phyloP scores from a whole-genome alignment of 129 eudicot species.

The Tanacetum coccineum region DNA sequence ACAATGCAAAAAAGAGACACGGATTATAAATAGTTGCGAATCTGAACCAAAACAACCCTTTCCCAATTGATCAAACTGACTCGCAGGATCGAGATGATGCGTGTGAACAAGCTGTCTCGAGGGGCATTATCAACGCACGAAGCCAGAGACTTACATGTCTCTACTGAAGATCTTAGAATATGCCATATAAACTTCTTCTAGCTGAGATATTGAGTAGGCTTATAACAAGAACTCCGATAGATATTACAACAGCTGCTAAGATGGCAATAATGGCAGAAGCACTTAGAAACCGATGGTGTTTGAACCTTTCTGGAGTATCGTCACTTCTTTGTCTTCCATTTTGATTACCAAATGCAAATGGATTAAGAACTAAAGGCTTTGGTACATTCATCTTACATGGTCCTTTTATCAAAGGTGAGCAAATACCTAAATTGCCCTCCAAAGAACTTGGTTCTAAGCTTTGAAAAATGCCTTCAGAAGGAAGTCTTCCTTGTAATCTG shows the following conservation, averaged over 20 bases:
- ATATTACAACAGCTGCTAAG: constrained; percentile 68
- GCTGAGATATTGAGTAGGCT: constrained; percentile 70
- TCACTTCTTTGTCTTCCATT: constrained; percentile 26
- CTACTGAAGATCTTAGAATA: no score
- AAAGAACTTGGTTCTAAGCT: constrained; percentile 62
- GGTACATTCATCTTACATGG: constrained; percentile 80
- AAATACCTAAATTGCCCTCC: constrained; percentile 81
- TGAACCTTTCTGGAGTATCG: constrained; percentile 5
- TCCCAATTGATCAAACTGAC: no score
- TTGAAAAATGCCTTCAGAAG: constrained; percentile 64
- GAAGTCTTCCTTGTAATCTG: constrained; percentile 76
- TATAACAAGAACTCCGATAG: constrained; percentile 61
- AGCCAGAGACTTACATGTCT: no score
- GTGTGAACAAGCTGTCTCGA: no score
- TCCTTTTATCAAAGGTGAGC: constrained; percentile 78
- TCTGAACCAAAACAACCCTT: no score
- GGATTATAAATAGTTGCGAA: no score
- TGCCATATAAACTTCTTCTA: no score
- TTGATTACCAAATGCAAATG: constrained; percentile 55
- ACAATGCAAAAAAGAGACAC: no score
- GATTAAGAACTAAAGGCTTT: constrained; percentile 87
- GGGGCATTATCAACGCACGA: no score
- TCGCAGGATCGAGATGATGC: no score
- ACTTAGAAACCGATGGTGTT: constrained; percentile 63
- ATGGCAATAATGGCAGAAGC: constrained; percentile 78